A percentile compares a stretch with the other conserved stretches of the same genome.
Conservation (phyloP, 2,329 filamentous ascomycete genomes). For the Botrytis pseudocinerea region DNA sequence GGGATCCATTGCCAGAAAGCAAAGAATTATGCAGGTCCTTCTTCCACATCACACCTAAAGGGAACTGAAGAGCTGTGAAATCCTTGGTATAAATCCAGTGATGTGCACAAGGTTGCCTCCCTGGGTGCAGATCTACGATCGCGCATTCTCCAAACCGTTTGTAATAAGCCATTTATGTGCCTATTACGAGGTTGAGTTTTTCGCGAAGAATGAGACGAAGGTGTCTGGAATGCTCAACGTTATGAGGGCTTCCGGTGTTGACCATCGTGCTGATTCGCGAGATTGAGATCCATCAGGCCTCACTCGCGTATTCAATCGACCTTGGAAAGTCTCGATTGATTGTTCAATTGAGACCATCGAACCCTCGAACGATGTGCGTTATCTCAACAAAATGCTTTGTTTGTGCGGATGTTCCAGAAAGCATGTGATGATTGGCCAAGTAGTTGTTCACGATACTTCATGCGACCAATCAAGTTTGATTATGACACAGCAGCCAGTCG, state of each 20-base stretch:
- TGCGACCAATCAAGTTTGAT: constrained; percentile 4
- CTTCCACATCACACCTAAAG: constrained; percentile 13
- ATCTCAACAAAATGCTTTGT: constrained; percentile 16
- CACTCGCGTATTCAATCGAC: neutral
- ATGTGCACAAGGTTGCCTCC: constrained; percentile 17
- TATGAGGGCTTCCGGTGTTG: neutral
- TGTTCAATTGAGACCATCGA: constrained; percentile 7
- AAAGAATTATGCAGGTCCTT: constrained; percentile 18
- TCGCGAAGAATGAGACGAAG: constrained; percentile 20
- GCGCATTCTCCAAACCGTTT: constrained; percentile 17
- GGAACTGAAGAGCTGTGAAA: neutral
- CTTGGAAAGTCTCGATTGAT: constrained; percentile 1
- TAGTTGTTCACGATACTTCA: neutral
- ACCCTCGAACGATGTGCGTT: neutral
- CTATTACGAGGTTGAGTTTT: neutral
- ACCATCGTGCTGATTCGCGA: neutral
- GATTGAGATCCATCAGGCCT: constrained; percentile 1
- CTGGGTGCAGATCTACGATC: constrained; percentile 20
- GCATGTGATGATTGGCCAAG: neutral
- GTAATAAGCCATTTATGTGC: constrained; percentile 13
- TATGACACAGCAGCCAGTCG: constrained; percentile 1
- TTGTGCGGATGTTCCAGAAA: constrained; percentile 6
- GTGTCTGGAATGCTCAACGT: constrained; percentile 19
- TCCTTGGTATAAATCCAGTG: neutral
- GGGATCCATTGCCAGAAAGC: constrained; percentile 1